Evolutionary conservation across 495 filamentous ascomycete genomes (phyloP).

Genomic region (Aspergillus ellipticus): DNA sequence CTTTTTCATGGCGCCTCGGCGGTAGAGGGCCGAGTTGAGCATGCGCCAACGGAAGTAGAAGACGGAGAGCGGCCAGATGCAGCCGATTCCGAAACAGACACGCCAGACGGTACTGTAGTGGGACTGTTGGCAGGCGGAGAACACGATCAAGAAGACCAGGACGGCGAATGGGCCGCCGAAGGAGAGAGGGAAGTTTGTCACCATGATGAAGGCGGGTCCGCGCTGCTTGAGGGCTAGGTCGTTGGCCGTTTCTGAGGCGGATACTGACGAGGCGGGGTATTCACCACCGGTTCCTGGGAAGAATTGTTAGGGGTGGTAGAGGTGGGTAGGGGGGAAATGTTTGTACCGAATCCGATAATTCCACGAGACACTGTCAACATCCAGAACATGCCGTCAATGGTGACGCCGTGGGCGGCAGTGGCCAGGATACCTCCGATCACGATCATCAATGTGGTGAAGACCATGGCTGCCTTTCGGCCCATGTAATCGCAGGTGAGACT

Average conservation of each 20-base stretch:
- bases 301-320: background rate
- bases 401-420: background rate
- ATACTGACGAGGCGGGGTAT: background rate
- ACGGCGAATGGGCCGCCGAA: background rate
- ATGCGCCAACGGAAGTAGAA: conserved; percentile 1
- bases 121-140: background rate
- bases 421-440: background rate
- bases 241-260: background rate
- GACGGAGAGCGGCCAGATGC: conserved; percentile 1
- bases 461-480: background rate
- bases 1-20: conserved; percentile 1
- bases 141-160: background rate
- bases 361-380: background rate
- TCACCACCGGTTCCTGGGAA: background rate
- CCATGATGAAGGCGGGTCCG: background rate
- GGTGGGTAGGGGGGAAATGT: too few species aligned
- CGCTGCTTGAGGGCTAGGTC: background rate
- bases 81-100: background rate
- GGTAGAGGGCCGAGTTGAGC: conserved; percentile 2
- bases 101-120: conserved; percentile 4
- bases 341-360: background rate
- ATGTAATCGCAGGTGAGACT: conserved; percentile 2
- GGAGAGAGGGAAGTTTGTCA: background rate
- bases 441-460: background rate
- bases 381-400: conserved; percentile 1